phyloP scores from a whole-genome alignment of 495 filamentous ascomycete species.

The Penicillium malachiteum region DNA sequence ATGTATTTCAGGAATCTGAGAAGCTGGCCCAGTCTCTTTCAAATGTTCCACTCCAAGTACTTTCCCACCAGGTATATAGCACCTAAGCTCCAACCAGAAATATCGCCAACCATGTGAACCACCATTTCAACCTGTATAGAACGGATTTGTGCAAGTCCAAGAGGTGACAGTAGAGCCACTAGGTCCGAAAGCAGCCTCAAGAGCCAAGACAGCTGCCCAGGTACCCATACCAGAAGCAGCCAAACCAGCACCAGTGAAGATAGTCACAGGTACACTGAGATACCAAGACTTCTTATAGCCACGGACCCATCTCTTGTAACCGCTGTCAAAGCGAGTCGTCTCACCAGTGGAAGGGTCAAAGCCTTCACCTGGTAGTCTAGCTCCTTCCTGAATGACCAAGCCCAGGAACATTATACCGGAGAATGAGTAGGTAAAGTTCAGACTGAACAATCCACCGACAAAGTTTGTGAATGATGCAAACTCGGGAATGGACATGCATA shows the following conservation, averaged over 20 bases:
- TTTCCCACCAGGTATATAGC: no score
- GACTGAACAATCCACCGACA: conserved; percentile 27
- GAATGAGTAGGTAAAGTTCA: conserved; percentile 52
- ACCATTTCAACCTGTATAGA: not conserved
- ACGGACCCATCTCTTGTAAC: conserved; percentile 38
- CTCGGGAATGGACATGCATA: conserved; percentile 45
- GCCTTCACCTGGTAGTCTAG: conserved; percentile 37
- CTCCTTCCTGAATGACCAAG: conserved; percentile 39
- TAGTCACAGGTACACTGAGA: conserved; percentile 17
- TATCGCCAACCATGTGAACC: no score
- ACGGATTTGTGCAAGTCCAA: conserved; percentile 18
- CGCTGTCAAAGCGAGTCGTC: conserved; percentile 32
- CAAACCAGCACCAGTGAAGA: conserved; percentile 26
- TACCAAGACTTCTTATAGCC: conserved; percentile 28
- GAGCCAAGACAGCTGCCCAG: conserved; percentile 30
- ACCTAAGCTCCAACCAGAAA: no score
- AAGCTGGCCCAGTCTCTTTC: no score
- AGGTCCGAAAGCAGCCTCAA: conserved; percentile 29
- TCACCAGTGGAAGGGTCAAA: conserved; percentile 48
- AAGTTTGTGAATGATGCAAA: conserved; percentile 43
- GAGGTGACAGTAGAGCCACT: conserved; percentile 15
- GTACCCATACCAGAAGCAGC: conserved; percentile 31
- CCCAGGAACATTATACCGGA: conserved; percentile 42
- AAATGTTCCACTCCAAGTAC: no score
- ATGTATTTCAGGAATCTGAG: no score